phyloP scores from a whole-genome alignment of 1,284 basidiomycete genomes.

The Fomitopsis pinicola region DNA sequence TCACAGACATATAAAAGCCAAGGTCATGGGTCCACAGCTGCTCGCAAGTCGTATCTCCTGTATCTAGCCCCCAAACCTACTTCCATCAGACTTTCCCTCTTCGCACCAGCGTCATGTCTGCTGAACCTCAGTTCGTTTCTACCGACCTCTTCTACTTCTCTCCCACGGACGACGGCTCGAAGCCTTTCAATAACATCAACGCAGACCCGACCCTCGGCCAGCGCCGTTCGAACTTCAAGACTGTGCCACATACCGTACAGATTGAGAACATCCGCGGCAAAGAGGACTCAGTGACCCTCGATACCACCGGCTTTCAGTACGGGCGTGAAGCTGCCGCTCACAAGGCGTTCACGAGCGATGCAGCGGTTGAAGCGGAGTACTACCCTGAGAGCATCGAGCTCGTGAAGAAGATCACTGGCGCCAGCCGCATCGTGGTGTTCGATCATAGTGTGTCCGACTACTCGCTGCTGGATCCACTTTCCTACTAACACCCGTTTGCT shows the following conservation, averaged over 20 bases:
- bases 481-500: neutral
- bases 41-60: neutral
- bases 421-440: conserved; percentile 53
- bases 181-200: conserved; percentile 25
- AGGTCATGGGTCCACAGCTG: neutral
- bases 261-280: conserved; percentile 58
- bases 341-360: conserved; percentile 41
- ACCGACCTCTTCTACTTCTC: conserved; percentile 28
- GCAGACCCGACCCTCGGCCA: conserved; percentile 18
- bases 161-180: conserved; percentile 29
- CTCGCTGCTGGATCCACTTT: neutral
- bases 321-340: conserved; percentile 37
- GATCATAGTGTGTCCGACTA: conserved; percentile 51
- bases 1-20: conserved; percentile 1
- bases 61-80: neutral
- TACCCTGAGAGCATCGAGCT: conserved; percentile 57
- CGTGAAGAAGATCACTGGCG: conserved; percentile 58
- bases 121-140: conserved; percentile 15
- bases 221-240: conserved; percentile 19
- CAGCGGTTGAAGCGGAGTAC: conserved; percentile 47
- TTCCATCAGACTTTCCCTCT: neutral
- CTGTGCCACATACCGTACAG: conserved; percentile 25
- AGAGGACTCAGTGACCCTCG: conserved; percentile 42
- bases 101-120: conserved; percentile 4
- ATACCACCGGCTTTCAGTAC: conserved; percentile 55